Evolutionary conservation across 768 basidiomycete genomes (phyloP).

Genomic region (Mycena vulgaris): DNA sequence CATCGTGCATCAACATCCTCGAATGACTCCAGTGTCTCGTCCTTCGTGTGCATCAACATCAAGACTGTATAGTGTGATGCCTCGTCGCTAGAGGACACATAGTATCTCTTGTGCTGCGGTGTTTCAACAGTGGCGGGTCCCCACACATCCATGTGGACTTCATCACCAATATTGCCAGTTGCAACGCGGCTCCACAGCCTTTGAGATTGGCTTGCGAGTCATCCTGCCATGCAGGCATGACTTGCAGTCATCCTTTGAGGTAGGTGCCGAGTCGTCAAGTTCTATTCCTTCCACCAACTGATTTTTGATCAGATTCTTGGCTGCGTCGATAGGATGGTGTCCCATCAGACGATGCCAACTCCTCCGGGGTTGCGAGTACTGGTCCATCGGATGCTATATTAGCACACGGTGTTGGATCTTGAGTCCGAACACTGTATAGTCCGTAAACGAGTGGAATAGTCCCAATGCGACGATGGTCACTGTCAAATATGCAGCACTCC

Average conservation of each 20-base stretch:
- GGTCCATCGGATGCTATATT: neutral
- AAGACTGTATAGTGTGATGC: constrained; percentile 42
- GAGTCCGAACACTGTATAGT: constrained; percentile 19
- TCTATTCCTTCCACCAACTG: no score
- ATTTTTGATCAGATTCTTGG: no score
- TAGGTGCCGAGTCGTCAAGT: no score
- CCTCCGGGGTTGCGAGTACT: neutral
- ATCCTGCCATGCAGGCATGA: no score
- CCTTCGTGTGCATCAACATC: constrained; percentile 47
- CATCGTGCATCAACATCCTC: constrained; percentile 41
- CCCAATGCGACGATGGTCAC: constrained; percentile 4
- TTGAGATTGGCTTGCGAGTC: no score
- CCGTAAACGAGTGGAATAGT: constrained; percentile 11
- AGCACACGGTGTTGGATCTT: neutral
- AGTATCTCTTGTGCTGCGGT: no score
- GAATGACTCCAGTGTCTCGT: constrained; percentile 44
- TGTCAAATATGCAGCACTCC: constrained; percentile 41
- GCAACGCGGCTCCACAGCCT: constrained; percentile 34
- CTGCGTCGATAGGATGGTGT: no score
- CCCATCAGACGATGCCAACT: no score
- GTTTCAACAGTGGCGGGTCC: no score
- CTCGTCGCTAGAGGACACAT: constrained; percentile 57
- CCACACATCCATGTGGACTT: constrained; percentile 56
- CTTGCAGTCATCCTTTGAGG: no score
- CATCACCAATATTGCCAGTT: constrained; percentile 44